phyloP scores from a whole-genome alignment of 1,139 yeast species.

The Hyphopichia fennica region DNA sequence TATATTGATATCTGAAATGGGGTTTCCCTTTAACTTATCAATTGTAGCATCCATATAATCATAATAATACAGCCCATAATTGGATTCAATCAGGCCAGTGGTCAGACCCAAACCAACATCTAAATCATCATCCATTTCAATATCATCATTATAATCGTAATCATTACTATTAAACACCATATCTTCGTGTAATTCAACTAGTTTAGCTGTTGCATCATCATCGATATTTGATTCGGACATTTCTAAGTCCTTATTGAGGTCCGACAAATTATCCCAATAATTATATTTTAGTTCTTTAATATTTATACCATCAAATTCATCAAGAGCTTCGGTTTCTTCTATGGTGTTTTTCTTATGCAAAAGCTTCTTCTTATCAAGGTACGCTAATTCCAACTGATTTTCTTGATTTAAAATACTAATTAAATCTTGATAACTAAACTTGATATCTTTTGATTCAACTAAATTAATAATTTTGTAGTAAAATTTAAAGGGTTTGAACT shows the following conservation, averaged over 20 bases:
- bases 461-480: slow-evolving; percentile 27
- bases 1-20: not conserved
- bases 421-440: slow-evolving; percentile 24
- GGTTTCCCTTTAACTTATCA: not conserved
- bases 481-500: slow-evolving; percentile 19
- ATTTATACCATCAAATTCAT: slow-evolving; percentile 16
- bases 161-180: not conserved
- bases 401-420: slow-evolving; percentile 27
- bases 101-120: slow-evolving; percentile 1
- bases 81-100: slow-evolving; percentile 15
- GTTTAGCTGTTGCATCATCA: slow-evolving; percentile 7
- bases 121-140: slow-evolving; percentile 8
- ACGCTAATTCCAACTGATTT: slow-evolving; percentile 22
- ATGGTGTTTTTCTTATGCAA: not conserved
- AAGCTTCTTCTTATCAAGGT: slow-evolving; percentile 11
- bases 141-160: slow-evolving; percentile 5
- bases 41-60: slow-evolving; percentile 6
- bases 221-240: slow-evolving; percentile 19
- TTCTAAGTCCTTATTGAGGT: slow-evolving; percentile 26
- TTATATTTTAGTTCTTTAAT: slow-evolving; percentile 27
- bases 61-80: slow-evolving; percentile 22
- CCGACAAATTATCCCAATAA: slow-evolving; percentile 37
- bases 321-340: slow-evolving; percentile 8
- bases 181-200: slow-evolving; percentile 2
- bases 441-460: slow-evolving; percentile 14